A percentile compares a stretch with the other conserved stretches of the same genome.
Conservation (phyloP, 345 rosid species). For the Cochlearia excelsa region DNA sequence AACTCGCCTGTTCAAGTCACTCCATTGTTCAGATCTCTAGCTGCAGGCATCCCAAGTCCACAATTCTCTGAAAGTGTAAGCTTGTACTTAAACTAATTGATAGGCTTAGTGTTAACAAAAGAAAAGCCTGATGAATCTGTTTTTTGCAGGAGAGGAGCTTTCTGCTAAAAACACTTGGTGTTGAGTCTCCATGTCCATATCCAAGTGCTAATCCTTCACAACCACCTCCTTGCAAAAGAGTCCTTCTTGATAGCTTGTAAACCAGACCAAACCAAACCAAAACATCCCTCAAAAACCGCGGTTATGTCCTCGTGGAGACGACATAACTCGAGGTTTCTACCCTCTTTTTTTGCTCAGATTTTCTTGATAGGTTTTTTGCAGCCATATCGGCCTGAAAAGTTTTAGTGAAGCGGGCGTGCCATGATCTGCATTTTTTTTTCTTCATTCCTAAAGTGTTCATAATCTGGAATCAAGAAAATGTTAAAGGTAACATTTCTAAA, state of each 20-base stretch:
- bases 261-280: conserved; percentile 8
- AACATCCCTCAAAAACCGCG: background rate
- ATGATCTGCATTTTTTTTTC: conserved; percentile 54
- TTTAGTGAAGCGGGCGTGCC: conserved; percentile 63
- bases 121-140: conserved; percentile 28
- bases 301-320: conserved; percentile 37
- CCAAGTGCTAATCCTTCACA: conserved; percentile 55
- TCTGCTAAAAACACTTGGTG: conserved; percentile 85
- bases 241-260: conserved; percentile 88
- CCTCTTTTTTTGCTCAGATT: conserved; percentile 28
- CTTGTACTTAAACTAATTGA: conserved; percentile 3
- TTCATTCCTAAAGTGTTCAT: conserved; percentile 2
- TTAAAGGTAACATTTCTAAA: conserved; percentile 62
- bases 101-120: background rate
- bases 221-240: conserved; percentile 95
- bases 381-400: conserved; percentile 69
- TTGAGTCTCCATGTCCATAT: conserved; percentile 67
- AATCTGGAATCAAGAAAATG: conserved; percentile 56
- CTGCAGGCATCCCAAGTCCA: conserved; percentile 97
- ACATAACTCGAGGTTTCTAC: conserved; percentile 27
- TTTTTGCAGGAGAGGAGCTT: conserved; percentile 82
- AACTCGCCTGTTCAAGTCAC: conserved; percentile 85
- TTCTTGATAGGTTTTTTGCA: conserved; percentile 50
- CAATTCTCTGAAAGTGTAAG: conserved; percentile 98
- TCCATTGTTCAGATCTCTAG: conserved; percentile 92